phyloP scores from a whole-genome alignment of 75 land plant species.

The Sequoia sempervirens region DNA sequence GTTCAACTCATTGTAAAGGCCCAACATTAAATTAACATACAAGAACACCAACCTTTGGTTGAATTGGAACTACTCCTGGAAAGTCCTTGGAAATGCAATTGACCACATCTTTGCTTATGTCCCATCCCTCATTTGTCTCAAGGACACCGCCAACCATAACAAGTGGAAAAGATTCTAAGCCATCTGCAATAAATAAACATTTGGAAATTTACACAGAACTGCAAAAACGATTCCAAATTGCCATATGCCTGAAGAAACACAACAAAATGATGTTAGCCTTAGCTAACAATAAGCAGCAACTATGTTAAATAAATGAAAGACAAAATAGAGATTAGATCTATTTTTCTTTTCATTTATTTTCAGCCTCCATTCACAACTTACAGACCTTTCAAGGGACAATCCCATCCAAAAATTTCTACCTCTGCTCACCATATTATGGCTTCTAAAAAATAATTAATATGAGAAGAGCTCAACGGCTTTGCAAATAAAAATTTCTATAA shows the following conservation, averaged over 20 bases:
- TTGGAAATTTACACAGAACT: neutral
- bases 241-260: neutral
- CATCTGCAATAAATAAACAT: constrained; percentile 55
- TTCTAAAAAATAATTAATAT: neutral
- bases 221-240: neutral
- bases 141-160: constrained; percentile 96
- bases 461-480: neutral
- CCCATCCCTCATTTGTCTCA: constrained; percentile 69
- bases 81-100: constrained; percentile 36
- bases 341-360: neutral
- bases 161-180: constrained; percentile 68
- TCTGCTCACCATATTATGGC: neutral
- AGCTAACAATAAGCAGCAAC: neutral
- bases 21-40: neutral
- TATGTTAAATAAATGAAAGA: neutral
- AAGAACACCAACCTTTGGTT: constrained; percentile 54
- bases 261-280: neutral
- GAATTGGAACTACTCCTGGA: constrained; percentile 56
- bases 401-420: neutral
- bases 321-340: constrained; percentile 7
- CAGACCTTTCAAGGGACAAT: neutral
- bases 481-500: neutral
- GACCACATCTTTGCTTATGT: constrained; percentile 69
- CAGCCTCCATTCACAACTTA: neutral
- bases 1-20: neutral